Evolutionary conservation across 805 yeast species (phyloP), one percentile per base, ranked within the genome.

Genomic region (Candida schatavii): DNA sequence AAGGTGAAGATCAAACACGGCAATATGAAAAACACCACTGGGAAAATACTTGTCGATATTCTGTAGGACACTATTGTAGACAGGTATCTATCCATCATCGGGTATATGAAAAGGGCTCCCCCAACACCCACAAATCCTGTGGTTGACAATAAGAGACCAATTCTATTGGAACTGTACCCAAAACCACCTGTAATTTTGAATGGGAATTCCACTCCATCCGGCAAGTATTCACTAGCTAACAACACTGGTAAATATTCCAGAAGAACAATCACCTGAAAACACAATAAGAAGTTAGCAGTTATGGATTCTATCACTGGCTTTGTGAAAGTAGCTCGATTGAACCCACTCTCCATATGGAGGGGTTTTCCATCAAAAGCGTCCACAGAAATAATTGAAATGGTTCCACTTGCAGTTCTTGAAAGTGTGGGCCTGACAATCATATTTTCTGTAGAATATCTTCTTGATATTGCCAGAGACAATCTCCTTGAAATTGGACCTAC

Each of bases 231-330:
- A 4, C 62, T 56, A 2, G 83, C 79, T 13, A 80, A 60, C 41
- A 73, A 72, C 3, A 80, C 72, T 0, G 85, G 85, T 33, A 80
- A 51, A 41, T 80, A 75, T 54, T 79, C 83, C 26, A 72, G 70
- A 52, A 62, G 76, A 3, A 76, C 78, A 13, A 74, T 60, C 10
- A 62, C 53, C 52, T 75, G 81, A 37, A 77, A 64, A n/a, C 78
- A 62, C 48, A 72, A 54, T 19, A 68, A 52, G 39, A 75, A 70
- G 51, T 71, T 55, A 56, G 71, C 43, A 56, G 55, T 19, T 40
- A 67, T 61, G 6, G 65, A 52, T 35, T 55, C 56, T 3, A 62
- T 39, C 14, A 66, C 68, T 10, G 57, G 55, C n/a, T 48, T 49
- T 19, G 66, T 56, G 46, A 67, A 59, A 11, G 56, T 52, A 7